Conservation (phyloP, 148 eudicot genomes). For the Nepenthes gracilis region DNA sequence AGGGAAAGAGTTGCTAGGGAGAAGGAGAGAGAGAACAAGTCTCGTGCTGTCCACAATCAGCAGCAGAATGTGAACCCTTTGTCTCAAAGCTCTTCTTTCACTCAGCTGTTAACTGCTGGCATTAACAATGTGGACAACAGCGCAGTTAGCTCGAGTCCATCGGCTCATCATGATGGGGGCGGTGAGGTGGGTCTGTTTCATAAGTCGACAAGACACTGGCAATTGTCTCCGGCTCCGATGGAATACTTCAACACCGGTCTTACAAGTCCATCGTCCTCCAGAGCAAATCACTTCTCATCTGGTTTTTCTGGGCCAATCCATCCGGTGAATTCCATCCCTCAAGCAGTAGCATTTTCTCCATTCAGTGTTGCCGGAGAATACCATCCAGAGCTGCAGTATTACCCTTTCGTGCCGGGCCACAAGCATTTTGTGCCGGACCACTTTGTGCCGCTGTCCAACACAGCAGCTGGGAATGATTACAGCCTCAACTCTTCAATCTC, state of each 20-base stretch:
- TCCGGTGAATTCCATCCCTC: conserved; percentile 12
- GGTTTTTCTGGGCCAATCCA: conserved; percentile 21
- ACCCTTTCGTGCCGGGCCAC: conserved; percentile 36
- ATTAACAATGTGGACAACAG: conserved; percentile 18
- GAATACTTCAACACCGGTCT: conserved; percentile 43
- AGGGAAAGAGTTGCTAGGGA: conserved; percentile 63
- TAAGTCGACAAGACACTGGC: background rate
- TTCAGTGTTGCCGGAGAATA: conserved; percentile 13
- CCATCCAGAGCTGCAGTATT: conserved; percentile 34
- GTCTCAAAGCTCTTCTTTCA: conserved; percentile 56
- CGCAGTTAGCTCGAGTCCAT: conserved; percentile 17
- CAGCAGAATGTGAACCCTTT: conserved; percentile 21
- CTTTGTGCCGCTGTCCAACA: conserved; percentile 15
- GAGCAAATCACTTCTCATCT: conserved; percentile 6
- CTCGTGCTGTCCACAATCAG: background rate
- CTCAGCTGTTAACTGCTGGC: conserved; percentile 64
- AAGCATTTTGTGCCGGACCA: conserved; percentile 18
- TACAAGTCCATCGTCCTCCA: conserved; percentile 10
- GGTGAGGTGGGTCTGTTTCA: background rate
- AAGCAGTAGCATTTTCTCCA: conserved; percentile 27
- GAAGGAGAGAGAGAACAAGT: conserved; percentile 40
- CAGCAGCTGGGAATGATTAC: conserved; percentile 22
- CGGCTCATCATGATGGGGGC: conserved; percentile 10
- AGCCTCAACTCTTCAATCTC: conserved; percentile 58
- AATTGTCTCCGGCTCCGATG: conserved; percentile 27